A percentile compares a stretch with the other conserved stretches of the same genome.
These are phyloP conservation scores for Vanderwaltozyma polyspora DNA, from an alignment of 805 yeast genomes.

Conservation along the genomic window DNA sequence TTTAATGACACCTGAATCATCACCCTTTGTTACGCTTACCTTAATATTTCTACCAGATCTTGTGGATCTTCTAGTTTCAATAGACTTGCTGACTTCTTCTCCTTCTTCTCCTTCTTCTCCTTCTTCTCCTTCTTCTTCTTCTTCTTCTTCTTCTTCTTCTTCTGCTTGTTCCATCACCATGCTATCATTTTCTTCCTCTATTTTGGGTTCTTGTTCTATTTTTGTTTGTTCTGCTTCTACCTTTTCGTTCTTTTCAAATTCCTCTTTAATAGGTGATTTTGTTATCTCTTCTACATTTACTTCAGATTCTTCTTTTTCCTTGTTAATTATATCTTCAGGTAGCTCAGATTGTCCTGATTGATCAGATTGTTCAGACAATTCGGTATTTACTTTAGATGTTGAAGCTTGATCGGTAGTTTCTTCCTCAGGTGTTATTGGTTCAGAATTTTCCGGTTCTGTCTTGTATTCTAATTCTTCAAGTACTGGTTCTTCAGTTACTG, in stretches of 20 bases:
- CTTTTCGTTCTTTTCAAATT: background rate
- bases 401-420: too few relatives aligned
- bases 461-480: too few relatives aligned
- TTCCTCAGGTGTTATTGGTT: too few relatives aligned
- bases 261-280: too few relatives aligned
- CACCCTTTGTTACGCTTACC: background rate
- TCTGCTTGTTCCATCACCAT: conserved; percentile 1
- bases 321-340: background rate
- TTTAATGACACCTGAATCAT: background rate
- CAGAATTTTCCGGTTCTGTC: too few relatives aligned
- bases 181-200: background rate
- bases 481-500: too few relatives aligned
- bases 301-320: background rate
- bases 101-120: conserved; percentile 8
- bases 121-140: conserved; percentile 2
- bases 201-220: background rate
- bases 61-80: background rate
- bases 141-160: conserved; percentile 2
- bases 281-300: conserved; percentile 3
- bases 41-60: background rate
- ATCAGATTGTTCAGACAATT: too few relatives aligned
- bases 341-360: too few relatives aligned
- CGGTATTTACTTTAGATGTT: too few relatives aligned
- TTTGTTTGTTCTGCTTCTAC: background rate
- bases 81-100: conserved; percentile 3